phyloP scores from a whole-genome alignment of 2,329 filamentous ascomycete species.

The Cryoendolithus antarcticus region DNA sequence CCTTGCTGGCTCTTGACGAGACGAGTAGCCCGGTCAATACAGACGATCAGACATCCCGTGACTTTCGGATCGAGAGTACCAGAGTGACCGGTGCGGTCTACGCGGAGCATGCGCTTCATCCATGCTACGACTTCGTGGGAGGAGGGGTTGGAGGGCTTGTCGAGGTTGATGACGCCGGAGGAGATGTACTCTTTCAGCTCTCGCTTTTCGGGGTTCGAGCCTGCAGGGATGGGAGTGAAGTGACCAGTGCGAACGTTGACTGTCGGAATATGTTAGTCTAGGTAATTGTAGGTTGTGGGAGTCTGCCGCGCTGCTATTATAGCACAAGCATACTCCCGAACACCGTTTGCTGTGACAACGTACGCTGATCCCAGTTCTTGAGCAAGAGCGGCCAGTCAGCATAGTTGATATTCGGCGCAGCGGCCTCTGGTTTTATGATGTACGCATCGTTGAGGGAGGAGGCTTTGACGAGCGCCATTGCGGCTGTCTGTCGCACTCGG shows the following conservation, averaged over 20 bases:
- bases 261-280: conserved; percentile 24
- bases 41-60: conserved; percentile 88
- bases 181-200: conserved; percentile 96
- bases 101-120: conserved; percentile 93
- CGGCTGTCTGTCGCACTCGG: not conserved
- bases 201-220: conserved; percentile 80
- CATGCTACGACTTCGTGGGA: conserved; percentile 98
- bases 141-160: conserved; percentile 94
- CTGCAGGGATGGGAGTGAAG: conserved; percentile 91
- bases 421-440: conserved; percentile 83
- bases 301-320: conserved; percentile 1
- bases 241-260: conserved; percentile 89
- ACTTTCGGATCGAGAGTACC: conserved; percentile 98
- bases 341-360: conserved; percentile 22
- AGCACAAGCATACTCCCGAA: conserved; percentile 1
- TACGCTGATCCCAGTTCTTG: conserved; percentile 91
- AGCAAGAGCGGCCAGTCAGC: conserved; percentile 86
- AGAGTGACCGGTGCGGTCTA: conserved; percentile 95
- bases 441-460: conserved; percentile 52
- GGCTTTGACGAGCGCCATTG: conserved; percentile 21
- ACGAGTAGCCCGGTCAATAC: conserved; percentile 90
- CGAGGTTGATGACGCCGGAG: conserved; percentile 95
- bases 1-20: conserved; percentile 98
- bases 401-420: conserved; percentile 66
- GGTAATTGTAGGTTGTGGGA: conserved; percentile 6